These are phyloP conservation scores for Leucocoprinus leucothites DNA, from an alignment of 768 basidiomycete genomes.

Conservation along the genomic window DNA sequence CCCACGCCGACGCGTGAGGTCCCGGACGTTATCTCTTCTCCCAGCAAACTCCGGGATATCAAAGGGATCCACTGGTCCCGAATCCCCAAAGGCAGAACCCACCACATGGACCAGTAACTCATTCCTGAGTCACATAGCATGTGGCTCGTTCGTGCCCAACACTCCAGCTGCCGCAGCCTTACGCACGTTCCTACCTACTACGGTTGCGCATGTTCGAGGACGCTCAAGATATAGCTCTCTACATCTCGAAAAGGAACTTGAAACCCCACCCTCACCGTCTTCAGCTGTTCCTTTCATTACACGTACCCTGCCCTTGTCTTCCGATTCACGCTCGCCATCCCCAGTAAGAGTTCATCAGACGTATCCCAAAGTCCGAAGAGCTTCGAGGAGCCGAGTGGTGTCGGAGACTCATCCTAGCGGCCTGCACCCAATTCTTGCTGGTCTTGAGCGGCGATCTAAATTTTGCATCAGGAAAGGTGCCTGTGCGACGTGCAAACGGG, in stretches of 20 bases:
- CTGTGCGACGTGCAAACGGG: slow-evolving; percentile 53
- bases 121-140: slow-evolving; percentile 21
- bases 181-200: slow-evolving; percentile 5
- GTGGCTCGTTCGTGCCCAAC: slow-evolving; percentile 26
- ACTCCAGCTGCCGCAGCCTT: slow-evolving; percentile 3
- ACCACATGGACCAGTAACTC: slow-evolving; percentile 18
- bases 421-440: slow-evolving; percentile 47
- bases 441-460: slow-evolving; percentile 50
- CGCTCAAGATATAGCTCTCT: slow-evolving; percentile 18
- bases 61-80: slow-evolving; percentile 15
- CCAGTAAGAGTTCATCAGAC: slow-evolving; percentile 15
- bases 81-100: slow-evolving; percentile 22
- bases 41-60: slow-evolving; percentile 24
- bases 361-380: slow-evolving; percentile 19
- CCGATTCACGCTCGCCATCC: slow-evolving; percentile 12
- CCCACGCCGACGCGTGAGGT: slow-evolving; percentile 11
- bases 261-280: slow-evolving; percentile 13
- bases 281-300: slow-evolving; percentile 20
- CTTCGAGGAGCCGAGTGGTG: slow-evolving; percentile 6
- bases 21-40: slow-evolving; percentile 25
- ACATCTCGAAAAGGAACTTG: slow-evolving; percentile 15
- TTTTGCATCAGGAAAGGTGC: slow-evolving; percentile 34
- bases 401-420: slow-evolving; percentile 10
- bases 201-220: not conserved
- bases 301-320: slow-evolving; percentile 15